phyloP scores from a whole-genome alignment of 2,329 filamentous ascomycete species.

The Tolypocladium album region DNA sequence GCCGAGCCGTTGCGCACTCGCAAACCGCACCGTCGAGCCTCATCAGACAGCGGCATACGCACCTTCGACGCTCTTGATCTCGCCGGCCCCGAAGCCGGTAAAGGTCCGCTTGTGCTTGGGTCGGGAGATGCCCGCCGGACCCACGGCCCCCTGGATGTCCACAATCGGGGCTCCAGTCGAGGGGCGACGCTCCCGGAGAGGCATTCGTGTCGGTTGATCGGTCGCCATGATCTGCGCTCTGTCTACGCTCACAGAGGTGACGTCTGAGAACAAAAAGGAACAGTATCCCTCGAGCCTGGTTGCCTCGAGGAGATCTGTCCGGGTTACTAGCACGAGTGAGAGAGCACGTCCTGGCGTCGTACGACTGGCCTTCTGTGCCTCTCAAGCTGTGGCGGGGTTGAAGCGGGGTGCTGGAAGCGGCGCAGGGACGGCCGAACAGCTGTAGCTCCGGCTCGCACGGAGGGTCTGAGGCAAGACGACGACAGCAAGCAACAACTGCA shows the following conservation, averaged over 20 bases:
- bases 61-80: conserved; percentile 92
- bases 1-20: too few species aligned
- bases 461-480: not conserved
- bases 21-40: not conserved
- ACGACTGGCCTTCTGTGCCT: not conserved
- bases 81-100: conserved; percentile 79
- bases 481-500: not conserved
- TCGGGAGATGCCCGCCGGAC: conserved; percentile 72
- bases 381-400: not conserved
- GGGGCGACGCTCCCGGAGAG: conserved; percentile 64
- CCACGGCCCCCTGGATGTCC: conserved; percentile 76
- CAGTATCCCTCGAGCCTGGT: not conserved
- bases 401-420: not conserved
- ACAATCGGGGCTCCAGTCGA: conserved; percentile 75
- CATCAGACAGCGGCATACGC: conserved; percentile 18
- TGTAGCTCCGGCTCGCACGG: not conserved
- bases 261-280: too few species aligned
- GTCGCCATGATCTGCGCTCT: conserved; percentile 18
- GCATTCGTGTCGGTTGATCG: conserved; percentile 24
- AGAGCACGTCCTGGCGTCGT: not conserved
- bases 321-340: too few species aligned
- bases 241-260: not conserved
- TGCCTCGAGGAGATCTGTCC: not conserved
- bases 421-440: not conserved
- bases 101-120: conserved; percentile 97